A percentile compares a stretch with the other conserved stretches of the same genome.
phyloP scores from a whole-genome alignment of 768 basidiomycete species.

The Clathrus columnatus region DNA sequence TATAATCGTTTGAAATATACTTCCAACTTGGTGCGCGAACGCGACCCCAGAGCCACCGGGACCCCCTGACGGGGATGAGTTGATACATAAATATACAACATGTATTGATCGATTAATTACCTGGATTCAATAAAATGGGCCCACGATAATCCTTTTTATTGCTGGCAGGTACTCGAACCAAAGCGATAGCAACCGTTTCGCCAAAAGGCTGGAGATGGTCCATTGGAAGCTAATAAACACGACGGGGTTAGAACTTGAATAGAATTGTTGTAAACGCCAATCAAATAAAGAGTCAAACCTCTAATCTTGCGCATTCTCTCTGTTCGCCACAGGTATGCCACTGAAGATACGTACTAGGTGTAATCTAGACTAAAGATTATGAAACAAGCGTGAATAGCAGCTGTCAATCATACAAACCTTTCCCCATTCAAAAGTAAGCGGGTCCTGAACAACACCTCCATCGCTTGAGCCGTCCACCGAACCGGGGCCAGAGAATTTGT shows the following conservation, averaged over 20 bases:
- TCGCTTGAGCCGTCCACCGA: background rate
- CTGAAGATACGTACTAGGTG: slow-evolving; percentile 17
- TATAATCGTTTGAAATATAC: slow-evolving; percentile 22
- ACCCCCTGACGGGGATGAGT: slow-evolving; percentile 25
- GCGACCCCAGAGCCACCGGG: slow-evolving; percentile 38
- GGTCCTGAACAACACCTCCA: background rate
- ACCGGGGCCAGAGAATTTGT: background rate
- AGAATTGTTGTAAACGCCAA: background rate
- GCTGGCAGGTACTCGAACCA: slow-evolving; percentile 33
- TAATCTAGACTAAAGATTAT: slow-evolving; percentile 12
- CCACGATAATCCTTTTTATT: slow-evolving; percentile 30
- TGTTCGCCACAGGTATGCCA: slow-evolving; percentile 21
- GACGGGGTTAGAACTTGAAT: background rate
- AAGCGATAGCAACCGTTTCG: slow-evolving; percentile 32
- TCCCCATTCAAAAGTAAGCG: background rate
- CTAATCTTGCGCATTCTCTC: slow-evolving; percentile 26
- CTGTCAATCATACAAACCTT: background rate
- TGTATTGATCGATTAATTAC: background rate
- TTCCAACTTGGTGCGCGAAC: slow-evolving; percentile 18
- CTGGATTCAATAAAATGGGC: slow-evolving; percentile 36
- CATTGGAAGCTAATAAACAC: slow-evolving; percentile 31
- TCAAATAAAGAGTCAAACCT: slow-evolving; percentile 14
- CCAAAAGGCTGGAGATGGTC: slow-evolving; percentile 34
- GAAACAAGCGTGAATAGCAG: background rate
- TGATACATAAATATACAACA: background rate